These are phyloP conservation scores for Botrytis squamosa DNA, from an alignment of 2,329 filamentous ascomycete species.

Conservation along the genomic window DNA sequence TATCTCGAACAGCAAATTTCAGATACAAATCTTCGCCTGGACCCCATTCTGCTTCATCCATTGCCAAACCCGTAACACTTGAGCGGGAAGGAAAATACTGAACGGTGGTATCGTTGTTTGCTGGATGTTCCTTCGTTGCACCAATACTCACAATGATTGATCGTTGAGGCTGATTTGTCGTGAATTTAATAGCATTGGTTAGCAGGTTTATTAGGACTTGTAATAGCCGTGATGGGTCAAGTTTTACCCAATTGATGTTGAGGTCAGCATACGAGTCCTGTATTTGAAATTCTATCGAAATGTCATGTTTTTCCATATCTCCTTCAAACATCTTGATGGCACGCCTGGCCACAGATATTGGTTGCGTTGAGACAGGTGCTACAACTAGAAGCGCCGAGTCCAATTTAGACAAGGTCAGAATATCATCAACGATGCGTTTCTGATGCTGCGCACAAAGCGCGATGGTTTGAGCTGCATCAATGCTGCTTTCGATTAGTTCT, in stretches of 20 bases:
- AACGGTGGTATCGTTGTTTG: constrained; percentile 50
- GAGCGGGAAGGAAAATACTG: constrained; percentile 40
- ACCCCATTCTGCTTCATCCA: constrained; percentile 56
- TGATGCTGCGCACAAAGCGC: constrained; percentile 71
- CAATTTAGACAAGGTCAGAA: constrained; percentile 66
- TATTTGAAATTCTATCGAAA: constrained; percentile 67
- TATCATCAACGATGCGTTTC: constrained; percentile 68
- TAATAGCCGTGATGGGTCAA: constrained; percentile 74
- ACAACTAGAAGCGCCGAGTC: constrained; percentile 70
- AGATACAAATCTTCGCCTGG: constrained; percentile 68
- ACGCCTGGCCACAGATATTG: constrained; percentile 63
- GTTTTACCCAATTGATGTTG: constrained; percentile 66
- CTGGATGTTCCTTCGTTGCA: constrained; percentile 32
- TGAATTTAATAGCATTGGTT: constrained; percentile 83
- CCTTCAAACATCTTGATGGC: constrained; percentile 78
- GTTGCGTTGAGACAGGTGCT: constrained; percentile 68
- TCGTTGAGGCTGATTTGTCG: constrained; percentile 59
- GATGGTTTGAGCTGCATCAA: constrained; percentile 80
- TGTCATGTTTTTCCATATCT: constrained; percentile 69
- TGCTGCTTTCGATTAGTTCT: constrained; percentile 52
- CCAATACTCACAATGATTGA: constrained; percentile 46
- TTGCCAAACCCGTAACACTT: constrained; percentile 33
- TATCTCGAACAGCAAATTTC: constrained; percentile 73
- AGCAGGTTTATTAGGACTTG: constrained; percentile 81
- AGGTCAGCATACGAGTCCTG: constrained; percentile 66